phyloP scores from a whole-genome alignment of 1,284 basidiomycete species.

The Heterobasidion occidentale region DNA sequence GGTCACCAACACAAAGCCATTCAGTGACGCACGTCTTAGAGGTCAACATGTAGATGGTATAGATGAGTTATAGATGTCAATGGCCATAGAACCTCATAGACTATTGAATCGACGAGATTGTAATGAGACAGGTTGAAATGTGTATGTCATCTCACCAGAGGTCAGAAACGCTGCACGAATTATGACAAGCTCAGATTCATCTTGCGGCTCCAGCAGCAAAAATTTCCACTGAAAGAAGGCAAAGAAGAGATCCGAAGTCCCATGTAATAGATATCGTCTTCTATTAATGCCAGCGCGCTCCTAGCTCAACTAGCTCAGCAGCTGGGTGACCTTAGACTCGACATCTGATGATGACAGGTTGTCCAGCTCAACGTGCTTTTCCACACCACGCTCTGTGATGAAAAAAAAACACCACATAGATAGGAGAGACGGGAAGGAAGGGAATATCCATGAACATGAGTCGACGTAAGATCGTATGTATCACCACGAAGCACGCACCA shows the following conservation, averaged over 20 bases:
- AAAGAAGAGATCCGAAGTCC: not conserved
- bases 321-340: constrained; percentile 55
- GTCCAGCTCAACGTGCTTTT: constrained; percentile 76
- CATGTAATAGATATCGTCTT: not conserved
- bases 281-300: not conserved
- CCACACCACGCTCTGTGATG: constrained; percentile 61
- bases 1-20: too few relatives aligned
- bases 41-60: too few relatives aligned
- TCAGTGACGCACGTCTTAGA: too few relatives aligned
- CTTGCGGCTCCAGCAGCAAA: too few relatives aligned
- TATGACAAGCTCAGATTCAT: too few relatives aligned
- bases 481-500: constrained; percentile 50
- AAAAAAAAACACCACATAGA: constrained; percentile 1
- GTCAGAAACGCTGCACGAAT: too few relatives aligned
- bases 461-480: not conserved
- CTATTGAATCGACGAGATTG: too few relatives aligned
- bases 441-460: not conserved
- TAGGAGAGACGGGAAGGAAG: not conserved
- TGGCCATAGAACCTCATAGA: too few relatives aligned
- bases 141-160: too few relatives aligned
- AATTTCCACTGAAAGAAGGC: not conserved
- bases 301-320: constrained; percentile 27
- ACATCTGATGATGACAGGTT: constrained; percentile 69
- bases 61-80: too few relatives aligned
- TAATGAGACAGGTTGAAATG: too few relatives aligned